Evolutionary conservation across 2,329 filamentous ascomycete species (phyloP).

Genomic region (Fusarium sp.): DNA sequence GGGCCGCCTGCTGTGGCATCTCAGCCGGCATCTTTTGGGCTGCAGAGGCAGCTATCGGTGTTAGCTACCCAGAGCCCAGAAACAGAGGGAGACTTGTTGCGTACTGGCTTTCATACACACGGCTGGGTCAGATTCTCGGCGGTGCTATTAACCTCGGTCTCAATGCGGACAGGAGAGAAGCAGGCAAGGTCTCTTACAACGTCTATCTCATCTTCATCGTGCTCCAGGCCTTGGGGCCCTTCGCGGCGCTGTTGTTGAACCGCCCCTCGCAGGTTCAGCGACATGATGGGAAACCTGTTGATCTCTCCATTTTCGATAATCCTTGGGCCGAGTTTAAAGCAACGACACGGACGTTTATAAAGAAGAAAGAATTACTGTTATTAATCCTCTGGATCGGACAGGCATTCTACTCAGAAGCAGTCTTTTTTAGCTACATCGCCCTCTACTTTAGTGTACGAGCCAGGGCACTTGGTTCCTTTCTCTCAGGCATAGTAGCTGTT

Average conservation of each 20-base stretch:
- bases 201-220: not conserved
- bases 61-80: not conserved
- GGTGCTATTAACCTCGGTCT: not conserved
- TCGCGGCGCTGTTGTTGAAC: not conserved
- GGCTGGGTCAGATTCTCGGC: not conserved
- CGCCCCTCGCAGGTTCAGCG: not conserved
- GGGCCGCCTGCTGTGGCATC: not conserved
- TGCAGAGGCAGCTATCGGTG: not conserved
- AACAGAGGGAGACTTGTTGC: not conserved
- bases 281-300: not conserved
- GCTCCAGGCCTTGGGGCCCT: not conserved
- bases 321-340: not conserved
- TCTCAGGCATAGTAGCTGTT: not conserved
- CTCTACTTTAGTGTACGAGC: not conserved
- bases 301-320: not conserved
- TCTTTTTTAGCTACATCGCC: not conserved
- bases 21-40: not conserved
- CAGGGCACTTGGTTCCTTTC: not conserved
- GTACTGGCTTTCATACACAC: not conserved
- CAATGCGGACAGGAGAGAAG: not conserved
- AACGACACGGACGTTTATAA: not conserved
- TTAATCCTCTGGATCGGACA: not conserved
- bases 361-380: not conserved
- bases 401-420: not conserved
- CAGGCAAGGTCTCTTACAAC: not conserved